phyloP scores from a whole-genome alignment of 2,329 filamentous ascomycete species.

The Sporothrix brunneoviolacea region DNA sequence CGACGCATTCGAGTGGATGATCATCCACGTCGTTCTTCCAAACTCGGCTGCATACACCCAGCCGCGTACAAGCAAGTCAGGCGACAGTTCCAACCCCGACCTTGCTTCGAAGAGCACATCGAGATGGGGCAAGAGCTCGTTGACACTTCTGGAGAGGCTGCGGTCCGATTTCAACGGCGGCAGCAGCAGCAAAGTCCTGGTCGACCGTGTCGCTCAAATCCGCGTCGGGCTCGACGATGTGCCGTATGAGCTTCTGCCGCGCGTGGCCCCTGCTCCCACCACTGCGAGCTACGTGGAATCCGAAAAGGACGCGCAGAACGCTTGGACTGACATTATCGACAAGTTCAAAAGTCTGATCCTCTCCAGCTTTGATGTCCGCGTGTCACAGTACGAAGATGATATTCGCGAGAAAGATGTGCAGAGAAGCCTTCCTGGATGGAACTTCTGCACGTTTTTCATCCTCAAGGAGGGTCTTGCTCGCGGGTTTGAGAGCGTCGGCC shows the following conservation, averaged over 20 bases:
- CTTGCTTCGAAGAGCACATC: constrained; percentile 18
- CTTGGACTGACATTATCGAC: constrained; percentile 75
- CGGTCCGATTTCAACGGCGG: constrained; percentile 81
- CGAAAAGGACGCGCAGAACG: constrained; percentile 69
- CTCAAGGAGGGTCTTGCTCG: constrained; percentile 90
- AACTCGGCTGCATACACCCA: constrained; percentile 77
- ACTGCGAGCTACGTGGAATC: constrained; percentile 54
- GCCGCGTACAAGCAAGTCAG: constrained; percentile 51
- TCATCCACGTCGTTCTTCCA: constrained; percentile 85
- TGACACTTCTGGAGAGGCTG: constrained; percentile 78
- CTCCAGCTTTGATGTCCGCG: constrained; percentile 80
- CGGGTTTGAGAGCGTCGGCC: constrained; percentile 90
- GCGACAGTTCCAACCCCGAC: constrained; percentile 53
- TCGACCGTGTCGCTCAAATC: constrained; percentile 80
- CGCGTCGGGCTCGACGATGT: constrained; percentile 67
- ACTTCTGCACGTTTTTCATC: constrained; percentile 98
- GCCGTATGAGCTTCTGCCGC: constrained; percentile 56
- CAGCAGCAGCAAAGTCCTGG: constrained; percentile 61
- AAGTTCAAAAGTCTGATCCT: constrained; percentile 86
- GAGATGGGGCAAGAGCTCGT: constrained; percentile 42
- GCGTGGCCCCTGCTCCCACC: constrained; percentile 55
- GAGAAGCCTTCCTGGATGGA: constrained; percentile 85
- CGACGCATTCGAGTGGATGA: constrained; percentile 93
- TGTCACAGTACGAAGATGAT: constrained; percentile 93
- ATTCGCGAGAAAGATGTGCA: constrained; percentile 91